phyloP scores from a whole-genome alignment of 1,139 yeast genomes.

The Lodderomyces pseudojiufengensis region DNA sequence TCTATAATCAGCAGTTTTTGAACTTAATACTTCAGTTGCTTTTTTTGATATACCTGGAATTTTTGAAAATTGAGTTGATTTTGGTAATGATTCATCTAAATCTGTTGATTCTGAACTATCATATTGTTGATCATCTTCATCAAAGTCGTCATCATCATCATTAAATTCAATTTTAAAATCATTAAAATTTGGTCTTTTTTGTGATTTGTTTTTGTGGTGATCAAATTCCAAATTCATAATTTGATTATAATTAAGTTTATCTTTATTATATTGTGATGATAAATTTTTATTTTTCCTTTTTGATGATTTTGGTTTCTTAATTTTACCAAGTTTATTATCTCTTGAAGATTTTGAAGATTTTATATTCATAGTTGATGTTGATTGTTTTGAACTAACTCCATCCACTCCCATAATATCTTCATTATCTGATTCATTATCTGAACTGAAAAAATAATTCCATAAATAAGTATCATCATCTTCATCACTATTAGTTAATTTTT shows the following conservation, averaged over 20 bases:
- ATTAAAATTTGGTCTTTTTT: not conserved
- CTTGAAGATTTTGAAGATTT: too few relatives aligned
- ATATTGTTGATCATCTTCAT: constrained; percentile 24
- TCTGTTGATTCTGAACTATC: constrained; percentile 86
- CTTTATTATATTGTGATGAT: too few relatives aligned
- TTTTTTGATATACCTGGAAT: constrained; percentile 67
- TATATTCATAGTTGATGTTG: not conserved
- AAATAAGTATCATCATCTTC: constrained; percentile 53
- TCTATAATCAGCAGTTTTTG: constrained; percentile 76
- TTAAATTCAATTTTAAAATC: not conserved
- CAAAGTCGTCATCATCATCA: constrained; percentile 4
- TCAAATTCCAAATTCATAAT: too few relatives aligned
- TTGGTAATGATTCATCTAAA: constrained; percentile 70
- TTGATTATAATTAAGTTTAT: too few relatives aligned
- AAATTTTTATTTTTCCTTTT: too few relatives aligned
- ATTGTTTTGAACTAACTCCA: not conserved
- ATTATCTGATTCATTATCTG: constrained; percentile 35
- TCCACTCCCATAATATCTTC: constrained; percentile 12
- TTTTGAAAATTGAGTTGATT: constrained; percentile 41
- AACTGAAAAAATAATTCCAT: constrained; percentile 54
- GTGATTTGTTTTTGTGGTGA: not conserved
- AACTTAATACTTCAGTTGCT: constrained; percentile 84
- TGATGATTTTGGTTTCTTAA: too few relatives aligned
- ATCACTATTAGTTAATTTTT: constrained; percentile 27
- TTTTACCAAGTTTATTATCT: too few relatives aligned